phyloP scores from a whole-genome alignment of 306 rosid species.

The Vigna unguiculata region DNA sequence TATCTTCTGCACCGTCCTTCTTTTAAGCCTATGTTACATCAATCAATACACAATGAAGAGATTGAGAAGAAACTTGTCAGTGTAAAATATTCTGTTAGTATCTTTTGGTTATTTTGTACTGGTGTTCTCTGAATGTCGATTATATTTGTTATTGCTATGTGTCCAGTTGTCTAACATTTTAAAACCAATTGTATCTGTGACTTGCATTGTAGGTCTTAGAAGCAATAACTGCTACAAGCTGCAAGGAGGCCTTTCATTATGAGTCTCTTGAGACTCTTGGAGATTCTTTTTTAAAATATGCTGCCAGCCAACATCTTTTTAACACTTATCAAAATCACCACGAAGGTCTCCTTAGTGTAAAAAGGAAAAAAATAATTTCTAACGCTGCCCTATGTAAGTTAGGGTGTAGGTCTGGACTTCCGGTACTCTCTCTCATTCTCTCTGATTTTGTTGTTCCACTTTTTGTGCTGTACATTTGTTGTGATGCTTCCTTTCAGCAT shows the following conservation, averaged over 20 bases:
- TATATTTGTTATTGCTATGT: neutral
- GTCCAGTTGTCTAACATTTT: constrained; percentile 11
- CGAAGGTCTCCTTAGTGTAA: constrained; percentile 79
- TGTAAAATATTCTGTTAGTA: neutral
- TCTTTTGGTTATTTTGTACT: constrained; percentile 17
- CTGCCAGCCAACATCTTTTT: constrained; percentile 72
- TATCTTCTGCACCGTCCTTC: neutral
- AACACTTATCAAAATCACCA: constrained; percentile 57
- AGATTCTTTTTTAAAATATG: constrained; percentile 92
- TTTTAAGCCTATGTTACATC: neutral
- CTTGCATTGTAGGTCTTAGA: constrained; percentile 74
- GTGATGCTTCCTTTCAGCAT: neutral
- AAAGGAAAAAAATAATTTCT: constrained; percentile 68
- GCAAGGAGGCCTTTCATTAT: constrained; percentile 74
- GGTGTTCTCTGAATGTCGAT: constrained; percentile 12
- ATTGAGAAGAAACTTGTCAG: constrained; percentile 22
- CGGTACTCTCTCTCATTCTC: constrained; percentile 54
- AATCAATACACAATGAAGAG: neutral
- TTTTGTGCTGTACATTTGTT: constrained; percentile 22
- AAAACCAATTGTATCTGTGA: constrained; percentile 22
- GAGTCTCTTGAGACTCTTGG: constrained; percentile 95
- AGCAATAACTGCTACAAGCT: constrained; percentile 77
- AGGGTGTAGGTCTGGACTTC: constrained; percentile 65
- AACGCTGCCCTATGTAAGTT: constrained; percentile 73
- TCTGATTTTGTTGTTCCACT: neutral